These are phyloP conservation scores for Phytophthora foliorum DNA, from an alignment of 352 stramenopile species.

Conservation along the genomic window DNA sequence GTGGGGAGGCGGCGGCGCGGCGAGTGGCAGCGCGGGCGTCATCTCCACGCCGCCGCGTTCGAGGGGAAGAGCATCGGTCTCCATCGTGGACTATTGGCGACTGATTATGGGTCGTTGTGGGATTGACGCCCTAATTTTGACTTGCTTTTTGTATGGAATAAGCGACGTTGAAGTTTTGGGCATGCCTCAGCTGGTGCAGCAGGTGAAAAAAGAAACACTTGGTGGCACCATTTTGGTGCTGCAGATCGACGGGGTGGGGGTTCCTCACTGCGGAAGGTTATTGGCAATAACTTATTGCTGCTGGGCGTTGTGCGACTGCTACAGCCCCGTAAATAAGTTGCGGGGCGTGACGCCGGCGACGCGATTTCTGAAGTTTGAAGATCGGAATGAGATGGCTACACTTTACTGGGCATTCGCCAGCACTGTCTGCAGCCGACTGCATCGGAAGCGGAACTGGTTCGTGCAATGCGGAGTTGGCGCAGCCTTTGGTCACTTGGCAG, in stretches of 20 bases:
- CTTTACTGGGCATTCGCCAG: too few species aligned
- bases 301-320: too few species aligned
- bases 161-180: constrained; percentile 3
- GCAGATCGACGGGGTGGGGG: too few species aligned
- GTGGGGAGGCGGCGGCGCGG: constrained; percentile 23
- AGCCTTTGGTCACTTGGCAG: neutral
- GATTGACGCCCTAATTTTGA: neutral
- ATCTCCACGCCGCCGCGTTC: constrained; percentile 64
- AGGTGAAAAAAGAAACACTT: neutral
- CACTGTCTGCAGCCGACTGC: neutral
- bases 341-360: neutral
- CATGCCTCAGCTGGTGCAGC: too few species aligned
- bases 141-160: neutral
- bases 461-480: neutral
- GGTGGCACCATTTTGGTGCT: neutral
- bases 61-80: constrained; percentile 59
- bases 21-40: constrained; percentile 28
- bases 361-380: neutral
- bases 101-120: neutral
- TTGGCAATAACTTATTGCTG: too few species aligned
- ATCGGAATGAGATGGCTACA: constrained; percentile 7
- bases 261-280: too few species aligned
- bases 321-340: neutral
- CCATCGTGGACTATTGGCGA: constrained; percentile 36
- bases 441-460: neutral